phyloP scores from a whole-genome alignment of 768 basidiomycete species.

The Lenzites betulinus region DNA sequence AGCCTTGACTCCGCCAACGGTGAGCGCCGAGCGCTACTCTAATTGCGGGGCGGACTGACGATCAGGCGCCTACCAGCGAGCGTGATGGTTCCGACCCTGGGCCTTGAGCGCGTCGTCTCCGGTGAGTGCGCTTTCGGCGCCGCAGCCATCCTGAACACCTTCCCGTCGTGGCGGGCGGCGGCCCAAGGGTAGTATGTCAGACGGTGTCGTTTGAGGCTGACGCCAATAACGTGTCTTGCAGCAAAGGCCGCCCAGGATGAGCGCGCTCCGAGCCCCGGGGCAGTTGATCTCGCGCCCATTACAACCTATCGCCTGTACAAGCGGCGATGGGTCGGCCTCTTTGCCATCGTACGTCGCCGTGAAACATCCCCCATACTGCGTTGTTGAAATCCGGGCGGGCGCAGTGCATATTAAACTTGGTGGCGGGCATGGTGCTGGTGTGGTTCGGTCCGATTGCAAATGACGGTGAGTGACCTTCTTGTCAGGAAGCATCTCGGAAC shows the following conservation, averaged over 20 bases:
- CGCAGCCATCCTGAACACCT: too few relatives aligned
- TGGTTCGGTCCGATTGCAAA: slow-evolving; percentile 88
- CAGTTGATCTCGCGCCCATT: background rate
- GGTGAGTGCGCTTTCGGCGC: background rate
- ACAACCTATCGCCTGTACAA: slow-evolving; percentile 64
- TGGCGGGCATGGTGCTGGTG: slow-evolving; percentile 67
- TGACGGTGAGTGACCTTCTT: slow-evolving; percentile 45
- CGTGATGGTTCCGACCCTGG: background rate
- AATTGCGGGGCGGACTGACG: background rate
- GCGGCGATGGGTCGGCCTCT: slow-evolving; percentile 63
- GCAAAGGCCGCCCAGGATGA: background rate
- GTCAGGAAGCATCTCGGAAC: background rate
- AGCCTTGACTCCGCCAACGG: slow-evolving; percentile 6
- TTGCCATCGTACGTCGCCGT: slow-evolving; percentile 53
- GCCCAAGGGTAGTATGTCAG: too few relatives aligned
- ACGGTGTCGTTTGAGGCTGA: background rate
- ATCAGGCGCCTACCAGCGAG: background rate
- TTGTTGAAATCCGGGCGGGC: background rate
- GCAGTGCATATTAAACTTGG: slow-evolving; percentile 63
- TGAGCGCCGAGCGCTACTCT: background rate
- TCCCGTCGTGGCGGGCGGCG: too few relatives aligned
- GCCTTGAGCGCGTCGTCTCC: background rate
- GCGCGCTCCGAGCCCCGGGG: slow-evolving; percentile 5
- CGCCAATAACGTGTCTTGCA: background rate
- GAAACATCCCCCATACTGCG: too few relatives aligned